phyloP scores from a whole-genome alignment of 768 basidiomycete species.

The Collybiopsis luxurians region DNA sequence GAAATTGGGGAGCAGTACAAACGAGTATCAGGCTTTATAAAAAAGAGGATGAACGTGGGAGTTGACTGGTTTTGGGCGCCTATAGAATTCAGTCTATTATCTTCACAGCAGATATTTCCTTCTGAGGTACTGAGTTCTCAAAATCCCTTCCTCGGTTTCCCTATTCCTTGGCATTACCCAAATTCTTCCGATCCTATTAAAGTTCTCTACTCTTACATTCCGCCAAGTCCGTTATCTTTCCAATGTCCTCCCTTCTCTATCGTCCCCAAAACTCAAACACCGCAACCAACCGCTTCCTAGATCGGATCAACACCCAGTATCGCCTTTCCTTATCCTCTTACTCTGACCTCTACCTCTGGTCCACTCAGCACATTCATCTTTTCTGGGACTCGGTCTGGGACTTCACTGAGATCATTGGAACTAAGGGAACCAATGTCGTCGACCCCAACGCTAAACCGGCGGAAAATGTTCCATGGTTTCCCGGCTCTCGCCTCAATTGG shows the following conservation, averaged over 20 bases:
- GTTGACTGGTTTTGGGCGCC: neutral
- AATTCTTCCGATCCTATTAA: neutral
- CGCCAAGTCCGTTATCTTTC: neutral
- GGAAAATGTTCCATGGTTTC: constrained; percentile 71
- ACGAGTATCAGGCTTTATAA: neutral
- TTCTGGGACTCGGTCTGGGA: constrained; percentile 84
- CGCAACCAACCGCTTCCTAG: constrained; percentile 47
- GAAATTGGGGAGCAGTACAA: neutral
- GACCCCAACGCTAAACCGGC: constrained; percentile 51
- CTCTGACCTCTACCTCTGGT: constrained; percentile 67
- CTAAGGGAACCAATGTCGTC: constrained; percentile 60
- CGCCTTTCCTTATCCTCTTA: constrained; percentile 49
- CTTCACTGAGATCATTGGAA: constrained; percentile 54
- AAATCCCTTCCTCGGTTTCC: too few relatives aligned
- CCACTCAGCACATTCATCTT: constrained; percentile 49
- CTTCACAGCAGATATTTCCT: too few relatives aligned
- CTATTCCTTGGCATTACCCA: constrained; percentile 1
- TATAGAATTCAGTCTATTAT: neutral
- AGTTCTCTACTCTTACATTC: neutral
- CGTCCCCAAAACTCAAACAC: constrained; percentile 40
- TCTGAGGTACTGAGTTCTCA: too few relatives aligned
- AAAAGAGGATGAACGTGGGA: neutral
- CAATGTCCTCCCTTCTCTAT: constrained; percentile 41
- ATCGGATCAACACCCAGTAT: constrained; percentile 46
- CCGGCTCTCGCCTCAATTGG: constrained; percentile 67